These are phyloP conservation scores for Blepharisma undulans DNA, from an alignment of 169 alveolate genomes.

Conservation along the genomic window DNA sequence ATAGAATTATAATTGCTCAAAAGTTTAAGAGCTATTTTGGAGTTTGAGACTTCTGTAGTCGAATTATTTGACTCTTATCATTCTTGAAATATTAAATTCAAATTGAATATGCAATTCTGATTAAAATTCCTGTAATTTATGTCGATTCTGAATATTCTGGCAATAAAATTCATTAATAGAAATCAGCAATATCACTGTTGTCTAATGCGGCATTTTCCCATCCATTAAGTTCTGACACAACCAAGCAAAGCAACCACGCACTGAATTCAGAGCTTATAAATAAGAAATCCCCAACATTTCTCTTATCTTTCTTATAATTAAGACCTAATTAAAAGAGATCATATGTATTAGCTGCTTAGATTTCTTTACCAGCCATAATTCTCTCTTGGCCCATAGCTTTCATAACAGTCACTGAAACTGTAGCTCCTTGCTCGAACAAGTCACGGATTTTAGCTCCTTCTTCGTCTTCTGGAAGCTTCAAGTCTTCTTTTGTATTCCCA, in stretches of 20 bases:
- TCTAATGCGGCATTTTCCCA: background rate
- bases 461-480: slow-evolving; percentile 94
- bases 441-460: slow-evolving; percentile 86
- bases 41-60: too few relatives aligned
- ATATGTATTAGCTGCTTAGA: background rate
- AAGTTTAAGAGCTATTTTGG: too few relatives aligned
- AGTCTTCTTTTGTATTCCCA: slow-evolving; percentile 95
- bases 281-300: background rate
- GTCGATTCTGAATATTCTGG: too few relatives aligned
- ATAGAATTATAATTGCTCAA: too few relatives aligned
- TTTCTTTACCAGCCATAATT: slow-evolving; percentile 68
- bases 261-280: background rate
- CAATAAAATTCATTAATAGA: background rate
- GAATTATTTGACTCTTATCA: too few relatives aligned
- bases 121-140: too few relatives aligned
- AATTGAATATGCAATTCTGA: too few relatives aligned
- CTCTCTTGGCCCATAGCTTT: slow-evolving; percentile 77
- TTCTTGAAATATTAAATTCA: too few relatives aligned
- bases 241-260: too few relatives aligned
- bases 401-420: slow-evolving; percentile 65
- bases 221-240: background rate
- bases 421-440: slow-evolving; percentile 66
- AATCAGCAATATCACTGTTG: background rate
- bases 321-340: background rate
- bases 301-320: background rate